Base-by-base conservation (phyloP, 495 filamentous ascomycete genomes). In the Aspergillus funiculosus region DNA sequence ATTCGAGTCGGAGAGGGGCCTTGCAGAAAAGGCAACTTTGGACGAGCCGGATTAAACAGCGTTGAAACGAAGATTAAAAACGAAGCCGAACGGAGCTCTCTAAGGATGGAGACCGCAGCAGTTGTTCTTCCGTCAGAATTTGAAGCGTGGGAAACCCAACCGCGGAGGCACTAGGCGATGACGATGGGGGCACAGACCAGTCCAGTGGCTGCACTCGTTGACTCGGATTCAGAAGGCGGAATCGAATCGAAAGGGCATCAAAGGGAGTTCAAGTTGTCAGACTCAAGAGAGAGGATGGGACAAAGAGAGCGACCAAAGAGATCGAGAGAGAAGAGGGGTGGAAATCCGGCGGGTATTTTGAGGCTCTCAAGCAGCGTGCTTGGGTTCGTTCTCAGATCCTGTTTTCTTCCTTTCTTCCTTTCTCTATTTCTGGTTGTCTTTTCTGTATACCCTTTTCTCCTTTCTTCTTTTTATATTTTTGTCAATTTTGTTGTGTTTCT, bases 201-300 rank as follows among this genome's bases (percentile, higher is more conserved):
- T 62, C 69, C 69, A 73, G 69, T 73, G 69, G 69, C 69, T 69
- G 69, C 65, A 70, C 69, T 51, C 53, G 51, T 41, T 46, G 53
- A 57, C 43, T 54, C 55, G 51, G 48, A 48, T 50, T 54, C 48
- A 46, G 38, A 27, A 36, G 24, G 28, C 36, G 43, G 35, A 47
- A 50, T 58, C 54, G 57, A 60, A 57, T 50, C 59, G 46, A 51
- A 53, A 52, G 48, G 46, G 54, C 50, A 56, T 56, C 53, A 48
- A 52, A 50, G 46, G 53, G n/a, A n/a, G n/a, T n/a, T n/a, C n/a
- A n/a, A 51, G 29, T 48, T 46, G 30, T 38, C 13, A 24, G 36
- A 34, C 38, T 37, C 27, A 40, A 49, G 44, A 34, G 26, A 21
- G 28, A 29, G 37, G 20, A 35, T 38, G 9, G 38, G 30, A 40